Percentiles rank a stretch among this genome's conserved stretches.
Evolutionary conservation across 768 basidiomycete species (phyloP).

Genomic region (Boletus rufocinnamomeus): DNA sequence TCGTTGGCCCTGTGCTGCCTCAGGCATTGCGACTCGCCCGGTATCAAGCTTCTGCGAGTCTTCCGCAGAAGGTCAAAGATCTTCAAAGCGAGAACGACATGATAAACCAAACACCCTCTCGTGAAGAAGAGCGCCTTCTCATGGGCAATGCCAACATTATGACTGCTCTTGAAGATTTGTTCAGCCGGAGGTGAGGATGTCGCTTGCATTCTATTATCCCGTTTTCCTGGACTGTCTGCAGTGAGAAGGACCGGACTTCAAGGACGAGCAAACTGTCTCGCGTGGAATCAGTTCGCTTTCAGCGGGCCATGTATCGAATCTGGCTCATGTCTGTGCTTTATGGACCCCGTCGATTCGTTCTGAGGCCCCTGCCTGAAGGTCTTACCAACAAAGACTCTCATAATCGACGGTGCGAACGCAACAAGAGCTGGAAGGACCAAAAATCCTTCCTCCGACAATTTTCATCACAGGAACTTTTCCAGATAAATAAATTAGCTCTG

Average conservation of each 20-base stretch:
- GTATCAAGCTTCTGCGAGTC: not conserved
- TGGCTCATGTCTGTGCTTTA: slow-evolving; percentile 24
- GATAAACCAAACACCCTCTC: slow-evolving; percentile 19
- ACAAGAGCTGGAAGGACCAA: slow-evolving; percentile 1
- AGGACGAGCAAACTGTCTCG: slow-evolving; percentile 29
- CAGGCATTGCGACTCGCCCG: slow-evolving; percentile 17
- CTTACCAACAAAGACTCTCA: not conserved
- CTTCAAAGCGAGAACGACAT: slow-evolving; percentile 12
- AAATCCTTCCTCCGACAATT: slow-evolving; percentile 2
- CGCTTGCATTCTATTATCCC: no score
- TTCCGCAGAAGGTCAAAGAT: not conserved
- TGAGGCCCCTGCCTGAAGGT: no score
- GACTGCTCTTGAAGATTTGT: slow-evolving; percentile 36
- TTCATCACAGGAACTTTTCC: slow-evolving; percentile 2
- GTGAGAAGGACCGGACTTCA: slow-evolving; percentile 16
- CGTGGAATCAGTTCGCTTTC: slow-evolving; percentile 35
- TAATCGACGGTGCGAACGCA: no score
- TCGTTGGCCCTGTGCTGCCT: slow-evolving; percentile 34
- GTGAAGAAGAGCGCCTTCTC: slow-evolving; percentile 28
- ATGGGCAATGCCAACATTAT: slow-evolving; percentile 26
- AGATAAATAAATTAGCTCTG: not conserved
- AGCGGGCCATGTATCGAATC: slow-evolving; percentile 30
- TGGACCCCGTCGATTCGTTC: slow-evolving; percentile 1
- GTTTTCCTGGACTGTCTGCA: not conserved
- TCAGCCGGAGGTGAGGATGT: slow-evolving; percentile 35